These are phyloP conservation scores for Aureobasidium sp. DNA, from an alignment of 2,329 filamentous ascomycete species.

Conservation along the genomic window DNA sequence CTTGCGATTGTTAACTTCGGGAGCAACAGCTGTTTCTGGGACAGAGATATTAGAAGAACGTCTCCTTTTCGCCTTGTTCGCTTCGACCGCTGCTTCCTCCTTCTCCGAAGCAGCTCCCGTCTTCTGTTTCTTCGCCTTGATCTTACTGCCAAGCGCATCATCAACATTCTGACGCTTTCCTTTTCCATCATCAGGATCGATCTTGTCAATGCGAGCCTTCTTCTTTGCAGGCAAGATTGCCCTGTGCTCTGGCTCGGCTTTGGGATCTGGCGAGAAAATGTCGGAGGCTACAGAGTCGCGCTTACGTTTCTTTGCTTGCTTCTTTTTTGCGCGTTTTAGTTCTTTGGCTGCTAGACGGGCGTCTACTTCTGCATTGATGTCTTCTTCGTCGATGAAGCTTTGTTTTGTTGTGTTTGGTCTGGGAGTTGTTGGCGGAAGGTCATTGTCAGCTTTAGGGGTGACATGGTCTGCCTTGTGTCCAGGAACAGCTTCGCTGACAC, in stretches of 20 bases:
- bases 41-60: neutral
- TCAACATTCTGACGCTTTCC: neutral
- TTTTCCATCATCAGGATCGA: neutral
- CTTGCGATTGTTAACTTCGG: neutral
- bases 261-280: conserved; percentile 21
- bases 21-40: neutral
- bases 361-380: conserved; percentile 27
- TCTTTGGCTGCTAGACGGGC: conserved; percentile 28
- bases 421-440: neutral
- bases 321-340: conserved; percentile 21
- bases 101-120: neutral
- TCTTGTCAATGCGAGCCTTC: neutral
- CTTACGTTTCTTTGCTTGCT: conserved; percentile 30
- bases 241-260: conserved; percentile 13
- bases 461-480: neutral
- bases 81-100: neutral
- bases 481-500: neutral
- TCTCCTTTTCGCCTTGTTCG: conserved; percentile 11
- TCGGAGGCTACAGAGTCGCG: conserved; percentile 24
- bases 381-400: conserved; percentile 21
- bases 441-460: neutral
- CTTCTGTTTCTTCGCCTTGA: neutral
- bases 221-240: conserved; percentile 16
- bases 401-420: neutral
- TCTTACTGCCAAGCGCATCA: neutral